A percentile compares a stretch with the other conserved stretches of the same genome.
These are phyloP conservation scores for Solanum ossicruentum DNA, from an alignment of 257 asterid species.

Conservation along the genomic window DNA sequence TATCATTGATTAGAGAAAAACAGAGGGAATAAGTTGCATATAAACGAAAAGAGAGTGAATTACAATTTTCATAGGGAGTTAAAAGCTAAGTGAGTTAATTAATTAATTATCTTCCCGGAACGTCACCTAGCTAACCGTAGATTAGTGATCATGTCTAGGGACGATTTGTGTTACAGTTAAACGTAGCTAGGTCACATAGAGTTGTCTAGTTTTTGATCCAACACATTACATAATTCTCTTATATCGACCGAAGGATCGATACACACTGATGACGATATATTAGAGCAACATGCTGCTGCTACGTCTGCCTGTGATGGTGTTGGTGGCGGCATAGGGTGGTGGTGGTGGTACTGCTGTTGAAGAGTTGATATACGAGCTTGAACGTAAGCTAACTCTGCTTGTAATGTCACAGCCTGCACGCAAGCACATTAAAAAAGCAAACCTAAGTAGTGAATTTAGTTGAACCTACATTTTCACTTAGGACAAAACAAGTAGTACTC, in stretches of 20 bases:
- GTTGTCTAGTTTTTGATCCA: background rate
- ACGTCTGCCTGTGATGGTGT: background rate
- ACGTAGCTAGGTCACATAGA: background rate
- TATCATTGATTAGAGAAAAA: background rate
- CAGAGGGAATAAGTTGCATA: background rate
- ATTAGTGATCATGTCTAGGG: background rate
- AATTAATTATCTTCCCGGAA: background rate
- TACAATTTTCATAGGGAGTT: background rate
- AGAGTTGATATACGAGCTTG: slow-evolving; percentile 74
- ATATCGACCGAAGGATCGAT: background rate
- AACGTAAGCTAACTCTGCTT: slow-evolving; percentile 68
- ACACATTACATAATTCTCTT: background rate
- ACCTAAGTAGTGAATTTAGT: background rate
- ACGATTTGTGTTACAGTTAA: background rate
- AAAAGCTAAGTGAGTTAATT: background rate
- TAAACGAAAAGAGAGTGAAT: background rate
- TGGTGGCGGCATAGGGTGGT: background rate
- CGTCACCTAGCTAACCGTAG: background rate
- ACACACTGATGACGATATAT: background rate
- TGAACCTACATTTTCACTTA: background rate
- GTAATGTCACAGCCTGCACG: slow-evolving; percentile 57
- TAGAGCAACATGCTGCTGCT: background rate
- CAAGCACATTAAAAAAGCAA: too few relatives aligned
- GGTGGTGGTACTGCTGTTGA: slow-evolving; percentile 4
- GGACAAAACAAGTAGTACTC: background rate